Percentiles rank a stretch among this genome's conserved stretches.
Conservation (phyloP, 345 rosid species). For the Eucalyptus albens region DNA sequence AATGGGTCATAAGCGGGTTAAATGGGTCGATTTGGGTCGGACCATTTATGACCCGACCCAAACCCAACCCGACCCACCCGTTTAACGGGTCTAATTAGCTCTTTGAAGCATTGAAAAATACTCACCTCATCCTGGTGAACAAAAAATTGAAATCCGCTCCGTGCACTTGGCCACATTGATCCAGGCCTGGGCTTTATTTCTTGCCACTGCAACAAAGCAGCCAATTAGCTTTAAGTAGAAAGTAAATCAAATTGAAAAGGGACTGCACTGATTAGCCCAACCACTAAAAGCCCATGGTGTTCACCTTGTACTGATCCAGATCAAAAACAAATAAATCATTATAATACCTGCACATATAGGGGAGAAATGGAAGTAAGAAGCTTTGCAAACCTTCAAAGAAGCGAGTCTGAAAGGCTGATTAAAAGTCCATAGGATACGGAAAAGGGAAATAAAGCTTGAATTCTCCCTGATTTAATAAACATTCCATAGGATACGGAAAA, state of each 20-base stretch:
- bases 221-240: slow-evolving; percentile 1
- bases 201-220: slow-evolving; percentile 67
- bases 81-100: no score
- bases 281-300: neutral
- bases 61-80: no score
- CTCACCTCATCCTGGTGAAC: slow-evolving; percentile 85
- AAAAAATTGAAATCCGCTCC: slow-evolving; percentile 91
- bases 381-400: neutral
- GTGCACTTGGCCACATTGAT: slow-evolving; percentile 88
- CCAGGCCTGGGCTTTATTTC: slow-evolving; percentile 93
- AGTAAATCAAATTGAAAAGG: neutral
- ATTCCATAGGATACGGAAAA: neutral
- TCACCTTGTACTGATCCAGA: slow-evolving; percentile 87
- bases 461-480: neutral
- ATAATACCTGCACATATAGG: slow-evolving; percentile 39
- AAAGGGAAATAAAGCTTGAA: neutral
- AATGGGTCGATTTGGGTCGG: no score
- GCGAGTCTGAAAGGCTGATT: neutral
- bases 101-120: neutral
- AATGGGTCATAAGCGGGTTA: no score
- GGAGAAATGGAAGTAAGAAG: neutral
- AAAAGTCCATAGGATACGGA: neutral
- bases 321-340: slow-evolving; percentile 83
- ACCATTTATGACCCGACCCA: no score
- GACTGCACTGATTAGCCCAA: neutral